Evolutionary conservation across 2,329 filamentous ascomycete species (phyloP), one percentile per base, ranked within the genome.

Genomic region (Pseudogymnoascus sp.): DNA sequence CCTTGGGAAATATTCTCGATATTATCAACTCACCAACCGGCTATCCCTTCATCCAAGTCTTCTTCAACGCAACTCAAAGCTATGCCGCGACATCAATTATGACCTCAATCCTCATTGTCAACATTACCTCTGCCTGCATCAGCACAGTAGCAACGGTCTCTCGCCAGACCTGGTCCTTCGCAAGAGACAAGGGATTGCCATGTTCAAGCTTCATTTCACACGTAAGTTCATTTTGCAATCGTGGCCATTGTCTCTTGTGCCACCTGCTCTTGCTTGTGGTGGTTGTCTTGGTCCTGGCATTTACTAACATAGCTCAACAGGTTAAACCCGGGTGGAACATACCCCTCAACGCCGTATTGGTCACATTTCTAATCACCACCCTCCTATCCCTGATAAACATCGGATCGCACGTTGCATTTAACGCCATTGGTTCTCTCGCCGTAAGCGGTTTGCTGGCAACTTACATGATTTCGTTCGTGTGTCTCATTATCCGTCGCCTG

Each of bases 381-480:
- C 47, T 67, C 2, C 50, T 67, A 4, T 63, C 65, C 8, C 62
- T 66, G 7, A 81, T 81, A 71, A 80, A 78, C 68, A 76, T 82
- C 62, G 80, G 78, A 30, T 80, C 76, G 6, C 68, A 73, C 1
- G 75, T 75, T 2, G 81, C 79, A 5, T 79, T 82, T 67, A 79
- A 81, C 65, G 79, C 77, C 59, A 77, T 82, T 62, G 76, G 78
- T 18, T 81, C 79, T 2, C 72, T 83, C 12, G 76, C 78, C 43
- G 73, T 81, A 39, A 76, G 73, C 25, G 75, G 78, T 0, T 72
- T 82, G 5, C 77, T 81, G 61, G 74, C 75, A n/a, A 79, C 78
- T 6, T 83, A 83, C 66, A 72, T 81, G 38, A 72, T 81, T 54
- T 78, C 77, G 11, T 73, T 78, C 43, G 60, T 69, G 9, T 75